Conservation (phyloP, 75 land plant species). For the Cupressus sempervirens region DNA sequence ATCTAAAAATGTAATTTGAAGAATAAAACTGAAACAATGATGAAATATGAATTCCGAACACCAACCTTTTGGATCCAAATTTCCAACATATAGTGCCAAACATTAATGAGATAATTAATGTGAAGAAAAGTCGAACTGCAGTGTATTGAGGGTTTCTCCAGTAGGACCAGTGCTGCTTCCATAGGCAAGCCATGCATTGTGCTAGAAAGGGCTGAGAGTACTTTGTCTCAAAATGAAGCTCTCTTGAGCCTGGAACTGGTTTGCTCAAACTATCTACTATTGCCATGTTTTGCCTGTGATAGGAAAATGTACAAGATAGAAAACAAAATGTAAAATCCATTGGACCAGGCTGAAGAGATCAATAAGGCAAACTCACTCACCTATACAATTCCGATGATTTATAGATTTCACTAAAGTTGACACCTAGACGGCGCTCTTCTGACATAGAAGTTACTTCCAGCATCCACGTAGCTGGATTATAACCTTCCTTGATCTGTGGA, state of each 20-base stretch:
- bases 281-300: slow-evolving; percentile 42
- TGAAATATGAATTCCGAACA: not conserved
- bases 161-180: slow-evolving; percentile 73
- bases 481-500: slow-evolving; percentile 17
- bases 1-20: not conserved
- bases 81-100: slow-evolving; percentile 61
- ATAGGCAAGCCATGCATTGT: slow-evolving; percentile 60
- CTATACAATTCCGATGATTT: slow-evolving; percentile 22
- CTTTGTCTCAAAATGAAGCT: slow-evolving; percentile 45
- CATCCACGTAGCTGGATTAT: slow-evolving; percentile 17
- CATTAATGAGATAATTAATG: slow-evolving; percentile 41
- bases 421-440: slow-evolving; percentile 26
- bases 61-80: slow-evolving; percentile 49
- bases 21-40: not conserved
- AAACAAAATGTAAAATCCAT: not conserved
- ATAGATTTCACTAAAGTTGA: slow-evolving; percentile 37
- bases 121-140: slow-evolving; percentile 54
- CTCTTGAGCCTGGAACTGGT: slow-evolving; percentile 45
- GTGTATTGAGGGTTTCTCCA: slow-evolving; percentile 73
- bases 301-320: not conserved
- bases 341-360: not conserved
- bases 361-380: slow-evolving; percentile 11
- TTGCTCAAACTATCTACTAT: slow-evolving; percentile 40
- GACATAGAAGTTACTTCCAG: slow-evolving; percentile 26
- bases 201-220: slow-evolving; percentile 44